phyloP scores from a whole-genome alignment of 2,329 filamentous ascomycete genomes.

The Tolypocladium nubicola region DNA sequence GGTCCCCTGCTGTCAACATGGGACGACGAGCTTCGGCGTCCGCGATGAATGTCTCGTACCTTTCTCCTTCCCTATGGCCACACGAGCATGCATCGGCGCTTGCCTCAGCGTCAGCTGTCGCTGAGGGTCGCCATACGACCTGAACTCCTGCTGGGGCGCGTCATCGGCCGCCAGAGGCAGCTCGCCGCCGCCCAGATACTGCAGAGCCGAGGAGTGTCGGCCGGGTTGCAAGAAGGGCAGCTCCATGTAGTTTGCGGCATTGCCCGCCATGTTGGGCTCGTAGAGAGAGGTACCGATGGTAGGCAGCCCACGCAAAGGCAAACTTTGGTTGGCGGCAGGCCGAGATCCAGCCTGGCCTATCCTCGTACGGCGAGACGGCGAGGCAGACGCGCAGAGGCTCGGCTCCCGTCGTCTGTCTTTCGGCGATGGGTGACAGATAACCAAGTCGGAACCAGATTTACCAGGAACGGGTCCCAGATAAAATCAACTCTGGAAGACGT shows the following conservation, averaged over 20 bases:
- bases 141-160: constrained; percentile 4
- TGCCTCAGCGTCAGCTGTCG: constrained; percentile 9
- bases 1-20: neutral
- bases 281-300: neutral
- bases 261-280: constrained; percentile 4
- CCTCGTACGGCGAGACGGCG: neutral
- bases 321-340: neutral
- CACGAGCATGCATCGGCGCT: constrained; percentile 40
- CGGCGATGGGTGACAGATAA: neutral
- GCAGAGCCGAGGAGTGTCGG: constrained; percentile 3
- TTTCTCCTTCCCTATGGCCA: constrained; percentile 66
- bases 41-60: constrained; percentile 31
- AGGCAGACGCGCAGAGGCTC: neutral
- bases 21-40: neutral
- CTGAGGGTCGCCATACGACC: constrained; percentile 9
- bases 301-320: neutral
- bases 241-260: constrained; percentile 4
- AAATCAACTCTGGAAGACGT: constrained; percentile 1
- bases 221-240: constrained; percentile 6
- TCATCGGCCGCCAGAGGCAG: constrained; percentile 6
- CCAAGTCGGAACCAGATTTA: neutral
- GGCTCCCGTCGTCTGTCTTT: neutral
- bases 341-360: neutral
- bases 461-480: constrained; percentile 1
- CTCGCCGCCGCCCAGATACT: constrained; percentile 7